Conservation (phyloP, 768 basidiomycete species). For the Leucocoprinus sp. region DNA sequence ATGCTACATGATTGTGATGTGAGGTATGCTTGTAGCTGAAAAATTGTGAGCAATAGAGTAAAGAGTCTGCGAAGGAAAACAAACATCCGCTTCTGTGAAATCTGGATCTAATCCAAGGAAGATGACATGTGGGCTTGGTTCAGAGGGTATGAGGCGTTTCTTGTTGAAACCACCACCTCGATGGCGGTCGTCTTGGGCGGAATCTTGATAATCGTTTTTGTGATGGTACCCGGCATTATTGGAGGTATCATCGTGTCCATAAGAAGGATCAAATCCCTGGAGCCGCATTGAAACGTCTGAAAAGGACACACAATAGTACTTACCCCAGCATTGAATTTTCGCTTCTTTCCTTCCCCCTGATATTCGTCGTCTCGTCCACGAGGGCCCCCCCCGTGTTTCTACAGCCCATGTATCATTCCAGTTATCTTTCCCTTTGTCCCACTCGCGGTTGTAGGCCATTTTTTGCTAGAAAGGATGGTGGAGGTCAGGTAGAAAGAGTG, state of each 20-base stretch:
- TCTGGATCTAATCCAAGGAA: conserved; percentile 91
- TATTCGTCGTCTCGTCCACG: conserved; percentile 65
- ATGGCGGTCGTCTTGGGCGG: conserved; percentile 41
- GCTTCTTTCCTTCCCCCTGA: conserved; percentile 62
- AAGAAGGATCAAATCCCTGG: conserved; percentile 12
- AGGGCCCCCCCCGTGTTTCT: conserved; percentile 30
- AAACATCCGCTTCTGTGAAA: conserved; percentile 89
- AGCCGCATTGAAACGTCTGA: conserved; percentile 26
- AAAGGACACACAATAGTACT: conserved; percentile 18
- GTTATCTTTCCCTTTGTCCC: conserved; percentile 72
- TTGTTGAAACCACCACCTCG: conserved; percentile 45
- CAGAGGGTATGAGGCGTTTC: conserved; percentile 76
- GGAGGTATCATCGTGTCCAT: conserved; percentile 12
- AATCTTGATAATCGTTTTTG: conserved; percentile 35
- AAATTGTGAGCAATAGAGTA: conserved; percentile 13
- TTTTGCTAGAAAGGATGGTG: conserved; percentile 16
- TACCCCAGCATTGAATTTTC: conserved; percentile 75
- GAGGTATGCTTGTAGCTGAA: conserved; percentile 72
- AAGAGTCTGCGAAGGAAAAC: conserved; percentile 27
- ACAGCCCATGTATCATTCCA: conserved; percentile 41
- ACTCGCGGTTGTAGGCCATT: conserved; percentile 79
- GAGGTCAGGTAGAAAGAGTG: conserved; percentile 23
- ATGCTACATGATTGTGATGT: conserved; percentile 63
- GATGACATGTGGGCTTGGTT: conserved; percentile 88
- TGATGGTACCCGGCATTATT: conserved; percentile 20